phyloP scores from a whole-genome alignment of 2,329 filamentous ascomycete species.

The Xylariaceae sp. region DNA sequence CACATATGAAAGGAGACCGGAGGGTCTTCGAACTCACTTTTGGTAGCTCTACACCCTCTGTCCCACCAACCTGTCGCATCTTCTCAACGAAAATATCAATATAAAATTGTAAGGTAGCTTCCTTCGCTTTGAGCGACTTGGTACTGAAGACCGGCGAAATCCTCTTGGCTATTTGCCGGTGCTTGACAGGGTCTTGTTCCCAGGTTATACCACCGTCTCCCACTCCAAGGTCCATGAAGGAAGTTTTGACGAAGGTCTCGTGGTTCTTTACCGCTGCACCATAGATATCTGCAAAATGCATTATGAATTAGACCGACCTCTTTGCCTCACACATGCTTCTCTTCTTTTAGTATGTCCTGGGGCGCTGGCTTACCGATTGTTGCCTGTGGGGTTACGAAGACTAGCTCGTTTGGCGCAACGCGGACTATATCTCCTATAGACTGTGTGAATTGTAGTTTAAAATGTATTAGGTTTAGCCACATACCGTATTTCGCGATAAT shows the following conservation, averaged over 20 bases:
- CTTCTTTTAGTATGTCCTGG: too few species aligned
- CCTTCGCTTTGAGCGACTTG: constrained; percentile 10
- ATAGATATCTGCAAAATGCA: too few species aligned
- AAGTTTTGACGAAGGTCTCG: constrained; percentile 18
- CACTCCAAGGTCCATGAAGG: constrained; percentile 12
- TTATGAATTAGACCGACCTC: too few species aligned
- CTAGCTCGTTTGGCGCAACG: constrained; percentile 26
- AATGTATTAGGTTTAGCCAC: too few species aligned
- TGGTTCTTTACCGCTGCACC: constrained; percentile 1
- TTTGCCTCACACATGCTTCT: too few species aligned
- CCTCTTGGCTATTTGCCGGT: constrained; percentile 20
- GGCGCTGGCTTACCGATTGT: too few species aligned
- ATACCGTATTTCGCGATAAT: constrained; percentile 20
- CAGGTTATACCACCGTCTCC: constrained; percentile 20
- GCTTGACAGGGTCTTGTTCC: constrained; percentile 19
- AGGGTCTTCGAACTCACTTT: too few species aligned
- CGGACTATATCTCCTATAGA: constrained; percentile 20
- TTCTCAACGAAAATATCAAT: constrained; percentile 14
- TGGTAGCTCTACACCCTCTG: neutral
- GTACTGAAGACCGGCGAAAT: constrained; percentile 19
- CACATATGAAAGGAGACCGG: too few species aligned
- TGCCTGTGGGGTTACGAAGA: constrained; percentile 7
- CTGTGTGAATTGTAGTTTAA: neutral
- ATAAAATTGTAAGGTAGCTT: constrained; percentile 20
- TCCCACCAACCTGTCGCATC: neutral